Base-by-base conservation (phyloP, 441 rosid species). In the Adansonia madagascariensis region DNA sequence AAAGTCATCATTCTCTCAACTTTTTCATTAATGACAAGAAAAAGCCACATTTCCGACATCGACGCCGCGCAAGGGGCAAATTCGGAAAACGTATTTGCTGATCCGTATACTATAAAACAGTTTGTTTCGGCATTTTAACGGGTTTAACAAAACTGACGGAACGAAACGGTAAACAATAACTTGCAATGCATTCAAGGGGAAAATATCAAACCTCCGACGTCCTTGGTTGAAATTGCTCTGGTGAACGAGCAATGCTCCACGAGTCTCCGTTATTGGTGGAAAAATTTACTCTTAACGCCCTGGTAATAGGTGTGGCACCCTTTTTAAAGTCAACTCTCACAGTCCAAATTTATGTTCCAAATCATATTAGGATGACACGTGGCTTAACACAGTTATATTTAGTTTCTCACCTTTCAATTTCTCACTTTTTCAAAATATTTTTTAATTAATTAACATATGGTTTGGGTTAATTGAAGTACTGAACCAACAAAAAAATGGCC, bases 1-100 rank as follows among this genome's bases (percentile, higher is more conserved):
- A 76, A 78, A 49, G 73, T 59, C 80, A 73, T 73, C 66, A 52
- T 80, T 35, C 77, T 43, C 64, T 60, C 59, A 9, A 61, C 75
- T 74, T 76, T 72, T 71, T 35, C 8, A 5, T 77, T 24, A 24
- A 81, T 73, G 78, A 82, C 77, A 39, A 43, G 0, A 55, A 63
- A 64, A 22, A 27, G 56, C 73, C 77, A 50, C 5, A 17, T 35
- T 69, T 24, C 47, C n/a, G 22, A 55, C 0, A 44, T 15, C 49
- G 0, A 59, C n/a, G 12, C 9, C 27, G 3, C 2, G 0, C 0
- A 15, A 63, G 78, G 84, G 84, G 56, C 20, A 63, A 6, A 52
- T 68, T 44, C 22, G 84, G 73, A 43, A 80, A 67, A 27, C n/a
- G 49, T 18, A 8, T 3, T 1, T 9, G 0, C 9, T 14, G 1